Evolutionary conservation across 768 basidiomycete species (phyloP), one percentile per base, ranked within the genome.

Genomic region (Plicaturopsis crispa): DNA sequence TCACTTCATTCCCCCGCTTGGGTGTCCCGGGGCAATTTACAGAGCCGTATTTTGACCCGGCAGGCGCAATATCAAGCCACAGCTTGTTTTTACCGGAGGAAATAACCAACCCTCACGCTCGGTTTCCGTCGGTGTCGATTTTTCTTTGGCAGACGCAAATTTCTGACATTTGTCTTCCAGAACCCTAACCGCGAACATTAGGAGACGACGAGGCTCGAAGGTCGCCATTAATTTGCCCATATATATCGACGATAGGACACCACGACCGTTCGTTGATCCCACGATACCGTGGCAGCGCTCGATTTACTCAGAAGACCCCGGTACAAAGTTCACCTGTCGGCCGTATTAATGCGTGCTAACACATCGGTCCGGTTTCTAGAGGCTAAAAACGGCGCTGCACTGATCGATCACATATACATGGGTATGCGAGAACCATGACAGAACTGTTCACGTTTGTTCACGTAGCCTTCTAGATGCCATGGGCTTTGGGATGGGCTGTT

Each of bases 401-500:
- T 89, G 24, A 66, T 70, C 22, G 81, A 94, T 56, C 93, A 98
- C 59, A 88, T 99, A 46, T 98, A 98, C 57, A 75, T 98, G 69
- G 96, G n/a, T n/a, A n/a, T n/a, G n/a, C n/a, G n/a, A n/a, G n/a
- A n/a, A n/a, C n/a, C n/a, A n/a, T n/a, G n/a, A n/a, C n/a, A n/a
- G n/a, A n/a, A n/a, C n/a, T n/a, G n/a, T n/a, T n/a, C n/a, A n/a
- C n/a, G n/a, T n/a, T n/a, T n/a, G n/a, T n/a, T n/a, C n/a, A n/a
- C n/a, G n/a, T n/a, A n/a, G n/a, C n/a, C n/a, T n/a, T n/a, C n/a
- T n/a, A n/a, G n/a, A 99, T 58, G 93, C 96, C 6, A 98, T 98
- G 96, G 94, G 93, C 20, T 99, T 99, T 58, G 96, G 96, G 33
- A 99, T 98, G 96, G 96, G 96, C 5, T 98, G 94, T 49, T 94